A percentile compares a stretch with the other conserved stretches of the same genome.
These are phyloP conservation scores for Argentina anserina DNA, from an alignment of 306 rosid species.

Conservation along the genomic window DNA sequence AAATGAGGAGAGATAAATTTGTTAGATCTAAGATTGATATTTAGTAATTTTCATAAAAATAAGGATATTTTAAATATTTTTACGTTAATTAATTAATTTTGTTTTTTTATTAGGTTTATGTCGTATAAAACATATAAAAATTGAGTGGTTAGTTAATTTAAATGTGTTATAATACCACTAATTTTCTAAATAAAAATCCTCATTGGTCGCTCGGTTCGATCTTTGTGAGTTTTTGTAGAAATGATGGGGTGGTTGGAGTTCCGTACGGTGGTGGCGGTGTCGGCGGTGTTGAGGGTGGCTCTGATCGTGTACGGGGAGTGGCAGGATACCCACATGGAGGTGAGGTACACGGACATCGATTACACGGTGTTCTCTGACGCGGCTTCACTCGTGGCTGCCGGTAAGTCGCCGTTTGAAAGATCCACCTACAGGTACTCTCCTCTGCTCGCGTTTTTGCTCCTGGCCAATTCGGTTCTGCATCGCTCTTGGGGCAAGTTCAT, in stretches of 20 bases:
- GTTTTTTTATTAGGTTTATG: too few species aligned
- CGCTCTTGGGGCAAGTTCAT: constrained; percentile 83
- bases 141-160: too few species aligned
- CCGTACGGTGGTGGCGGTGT: constrained; percentile 38
- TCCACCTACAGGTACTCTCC: constrained; percentile 91
- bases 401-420: constrained; percentile 79
- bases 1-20: too few species aligned
- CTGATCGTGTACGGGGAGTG: constrained; percentile 81
- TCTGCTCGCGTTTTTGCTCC: constrained; percentile 69
- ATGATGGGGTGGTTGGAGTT: constrained; percentile 26
- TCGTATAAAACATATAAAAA: too few species aligned
- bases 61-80: too few species aligned
- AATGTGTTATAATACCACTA: too few species aligned
- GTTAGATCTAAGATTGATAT: too few species aligned
- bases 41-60: too few species aligned
- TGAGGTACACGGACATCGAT: constrained; percentile 82
- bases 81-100: too few species aligned
- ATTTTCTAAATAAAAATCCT: too few species aligned
- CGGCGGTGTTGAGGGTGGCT: constrained; percentile 58
- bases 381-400: constrained; percentile 69
- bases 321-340: constrained; percentile 94
- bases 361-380: constrained; percentile 90
- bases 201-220: too few species aligned
- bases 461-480: constrained; percentile 68
- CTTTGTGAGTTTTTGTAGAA: background rate